These are phyloP conservation scores for Solanum etuberosum DNA, from an alignment of 257 asterid species.

Conservation along the genomic window DNA sequence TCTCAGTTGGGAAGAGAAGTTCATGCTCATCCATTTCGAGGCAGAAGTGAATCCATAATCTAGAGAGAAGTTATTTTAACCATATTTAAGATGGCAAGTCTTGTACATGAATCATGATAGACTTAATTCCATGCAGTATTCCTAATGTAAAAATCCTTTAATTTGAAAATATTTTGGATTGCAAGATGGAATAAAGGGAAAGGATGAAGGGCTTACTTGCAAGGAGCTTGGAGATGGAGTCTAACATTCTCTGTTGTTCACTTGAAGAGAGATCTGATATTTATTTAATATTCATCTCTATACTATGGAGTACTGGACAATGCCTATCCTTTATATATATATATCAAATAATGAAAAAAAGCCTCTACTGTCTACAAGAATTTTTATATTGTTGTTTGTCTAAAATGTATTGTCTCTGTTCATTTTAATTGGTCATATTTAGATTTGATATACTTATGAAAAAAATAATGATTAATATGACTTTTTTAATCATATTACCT, in stretches of 20 bases:
- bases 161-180: not conserved
- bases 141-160: not conserved
- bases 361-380: no score
- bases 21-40: not conserved
- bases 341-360: no score
- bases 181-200: not conserved
- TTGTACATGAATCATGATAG: not conserved
- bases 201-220: not conserved
- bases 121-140: not conserved
- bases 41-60: not conserved
- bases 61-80: not conserved
- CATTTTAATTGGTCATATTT: no score
- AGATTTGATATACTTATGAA: no score
- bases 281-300: not conserved
- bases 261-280: not conserved
- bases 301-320: not conserved
- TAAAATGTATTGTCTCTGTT: no score
- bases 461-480: no score
- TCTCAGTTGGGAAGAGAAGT: no score
- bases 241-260: not conserved
- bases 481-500: no score
- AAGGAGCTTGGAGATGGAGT: not conserved
- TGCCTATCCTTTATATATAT: no score
- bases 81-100: not conserved
- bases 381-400: no score